Evolutionary conservation across 2,329 filamentous ascomycete species (phyloP).

Genomic region (Zymoseptoria ardabiliae): DNA sequence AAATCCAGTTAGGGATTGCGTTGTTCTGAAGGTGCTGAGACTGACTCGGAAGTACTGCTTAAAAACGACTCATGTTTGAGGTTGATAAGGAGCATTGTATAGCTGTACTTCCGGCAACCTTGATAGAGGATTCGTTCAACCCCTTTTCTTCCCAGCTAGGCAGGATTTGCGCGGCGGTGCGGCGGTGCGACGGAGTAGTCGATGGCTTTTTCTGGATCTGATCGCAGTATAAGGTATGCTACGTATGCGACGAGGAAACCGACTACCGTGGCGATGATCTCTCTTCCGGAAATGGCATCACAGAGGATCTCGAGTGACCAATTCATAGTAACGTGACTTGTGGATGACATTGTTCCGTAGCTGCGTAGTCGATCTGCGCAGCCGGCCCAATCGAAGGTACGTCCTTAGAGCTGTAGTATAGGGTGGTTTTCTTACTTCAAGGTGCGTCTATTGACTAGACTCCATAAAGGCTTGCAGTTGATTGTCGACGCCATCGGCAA

Average conservation of each 20-base stretch:
- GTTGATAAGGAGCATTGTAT: constrained; percentile 64
- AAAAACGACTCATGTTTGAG: too few relatives aligned
- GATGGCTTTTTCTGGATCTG: constrained; percentile 18
- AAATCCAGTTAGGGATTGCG: too few relatives aligned
- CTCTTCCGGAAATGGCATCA: constrained; percentile 4
- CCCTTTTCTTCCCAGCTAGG: constrained; percentile 47
- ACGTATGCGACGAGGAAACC: constrained; percentile 7
- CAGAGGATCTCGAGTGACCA: neutral
- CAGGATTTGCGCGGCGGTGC: constrained; percentile 52
- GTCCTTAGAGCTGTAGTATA: too few relatives aligned
- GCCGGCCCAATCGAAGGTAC: too few relatives aligned
- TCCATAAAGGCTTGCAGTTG: too few relatives aligned
- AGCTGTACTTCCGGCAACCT: constrained; percentile 56
- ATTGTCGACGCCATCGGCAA: too few relatives aligned
- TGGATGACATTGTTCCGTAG: neutral
- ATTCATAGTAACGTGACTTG: constrained; percentile 7
- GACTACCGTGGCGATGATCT: constrained; percentile 6
- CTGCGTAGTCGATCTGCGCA: too few relatives aligned
- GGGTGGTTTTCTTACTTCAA: too few relatives aligned
- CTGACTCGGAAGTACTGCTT: too few relatives aligned
- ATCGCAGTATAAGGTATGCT: constrained; percentile 5
- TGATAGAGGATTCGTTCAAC: constrained; percentile 56
- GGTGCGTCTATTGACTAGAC: too few relatives aligned
- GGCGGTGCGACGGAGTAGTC: constrained; percentile 43
- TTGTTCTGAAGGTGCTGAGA: too few relatives aligned